These are phyloP conservation scores for Chrysanthemum lavandulifolium DNA, from an alignment of 129 eudicot genomes.

Conservation along the genomic window DNA sequence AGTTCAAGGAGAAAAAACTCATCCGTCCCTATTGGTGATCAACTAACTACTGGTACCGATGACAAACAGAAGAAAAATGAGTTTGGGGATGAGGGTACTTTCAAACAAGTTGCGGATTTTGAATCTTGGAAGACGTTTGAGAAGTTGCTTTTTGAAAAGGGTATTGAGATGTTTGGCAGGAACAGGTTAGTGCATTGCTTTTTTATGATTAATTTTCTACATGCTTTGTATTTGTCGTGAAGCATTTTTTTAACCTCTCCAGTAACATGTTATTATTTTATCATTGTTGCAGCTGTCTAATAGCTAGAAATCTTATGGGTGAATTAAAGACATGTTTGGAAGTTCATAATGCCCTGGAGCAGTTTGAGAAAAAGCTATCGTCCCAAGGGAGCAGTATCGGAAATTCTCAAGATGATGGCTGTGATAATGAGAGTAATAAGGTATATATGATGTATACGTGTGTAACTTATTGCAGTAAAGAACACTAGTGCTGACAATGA, in stretches of 20 bases:
- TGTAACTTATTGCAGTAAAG: slow-evolving; percentile 1
- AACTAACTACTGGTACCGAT: slow-evolving; percentile 25
- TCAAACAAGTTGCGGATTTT: slow-evolving; percentile 33
- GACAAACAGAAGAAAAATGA: slow-evolving; percentile 42
- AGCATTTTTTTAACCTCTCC: neutral
- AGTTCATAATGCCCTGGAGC: slow-evolving; percentile 58
- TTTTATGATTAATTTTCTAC: neutral
- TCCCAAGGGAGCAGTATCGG: slow-evolving; percentile 44
- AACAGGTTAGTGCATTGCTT: slow-evolving; percentile 56
- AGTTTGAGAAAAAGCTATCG: slow-evolving; percentile 41
- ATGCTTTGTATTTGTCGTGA: slow-evolving; percentile 14
- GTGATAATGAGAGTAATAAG: slow-evolving; percentile 45
- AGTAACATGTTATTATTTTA: slow-evolving; percentile 1
- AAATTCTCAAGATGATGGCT: slow-evolving; percentile 37
- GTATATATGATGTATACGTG: slow-evolving; percentile 17
- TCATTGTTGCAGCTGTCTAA: slow-evolving; percentile 63
- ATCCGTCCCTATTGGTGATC: slow-evolving; percentile 29
- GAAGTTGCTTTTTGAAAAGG: slow-evolving; percentile 67
- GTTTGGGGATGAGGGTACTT: slow-evolving; percentile 38
- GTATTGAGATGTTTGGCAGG: slow-evolving; percentile 67
- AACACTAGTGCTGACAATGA: neutral
- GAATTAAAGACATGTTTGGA: slow-evolving; percentile 74
- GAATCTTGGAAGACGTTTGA: slow-evolving; percentile 69
- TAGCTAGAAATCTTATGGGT: slow-evolving; percentile 70
- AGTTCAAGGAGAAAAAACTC: slow-evolving; percentile 42